These are phyloP conservation scores for Funneliformis mosseae DNA, from an alignment of 192 early-diverging fungal species.

Conservation along the genomic window DNA sequence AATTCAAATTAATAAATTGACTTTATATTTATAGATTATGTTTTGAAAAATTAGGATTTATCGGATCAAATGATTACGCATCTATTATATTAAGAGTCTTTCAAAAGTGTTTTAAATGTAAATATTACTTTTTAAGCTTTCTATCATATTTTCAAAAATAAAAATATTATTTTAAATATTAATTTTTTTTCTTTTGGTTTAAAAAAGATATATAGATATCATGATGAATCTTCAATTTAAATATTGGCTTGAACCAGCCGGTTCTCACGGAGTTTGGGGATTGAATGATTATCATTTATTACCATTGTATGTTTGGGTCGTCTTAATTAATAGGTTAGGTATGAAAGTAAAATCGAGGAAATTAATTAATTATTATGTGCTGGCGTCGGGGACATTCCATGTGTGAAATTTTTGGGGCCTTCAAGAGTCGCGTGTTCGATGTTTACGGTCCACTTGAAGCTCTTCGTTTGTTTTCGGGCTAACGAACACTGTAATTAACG, in stretches of 20 bases:
- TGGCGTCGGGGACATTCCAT: too few relatives aligned
- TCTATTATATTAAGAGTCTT: conserved; percentile 80
- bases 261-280: conserved; percentile 99
- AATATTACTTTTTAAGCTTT: conserved; percentile 6
- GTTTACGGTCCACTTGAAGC: too few relatives aligned
- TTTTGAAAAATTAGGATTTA: conserved; percentile 70
- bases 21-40: conserved; percentile 57
- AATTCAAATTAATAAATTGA: not conserved
- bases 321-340: conserved; percentile 82
- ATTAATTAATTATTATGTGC: too few relatives aligned
- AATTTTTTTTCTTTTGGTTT: not conserved
- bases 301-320: conserved; percentile 91
- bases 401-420: too few relatives aligned
- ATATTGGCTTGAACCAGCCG: conserved; percentile 98
- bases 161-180: not conserved
- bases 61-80: conserved; percentile 69
- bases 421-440: too few relatives aligned
- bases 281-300: conserved; percentile 98
- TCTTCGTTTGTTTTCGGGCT: too few relatives aligned
- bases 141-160: not conserved
- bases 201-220: conserved; percentile 78
- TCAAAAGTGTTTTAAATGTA: conserved; percentile 49
- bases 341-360: too few relatives aligned
- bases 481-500: too few relatives aligned
- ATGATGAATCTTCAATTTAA: conserved; percentile 88